These are phyloP conservation scores for Pyrenochaeta sp. DNA, from an alignment of 2,329 filamentous ascomycete genomes.

Conservation along the genomic window DNA sequence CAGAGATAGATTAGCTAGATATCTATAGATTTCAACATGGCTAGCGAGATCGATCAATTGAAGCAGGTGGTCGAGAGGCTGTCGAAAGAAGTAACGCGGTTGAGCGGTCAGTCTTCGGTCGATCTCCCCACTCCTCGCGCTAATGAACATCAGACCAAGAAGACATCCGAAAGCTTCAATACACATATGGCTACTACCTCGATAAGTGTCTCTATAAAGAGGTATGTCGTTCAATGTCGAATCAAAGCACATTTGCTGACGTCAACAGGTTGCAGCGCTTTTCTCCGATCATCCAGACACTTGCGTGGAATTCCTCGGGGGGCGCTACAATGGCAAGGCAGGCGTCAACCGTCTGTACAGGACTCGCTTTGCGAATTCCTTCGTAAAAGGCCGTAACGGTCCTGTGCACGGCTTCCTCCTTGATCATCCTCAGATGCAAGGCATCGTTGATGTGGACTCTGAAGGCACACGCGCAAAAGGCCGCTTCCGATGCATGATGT, in stretches of 20 bases:
- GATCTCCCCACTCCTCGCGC: neutral
- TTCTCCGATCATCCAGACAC: slow-evolving; percentile 63
- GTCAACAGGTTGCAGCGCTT: slow-evolving; percentile 48
- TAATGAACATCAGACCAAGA: slow-evolving; percentile 56
- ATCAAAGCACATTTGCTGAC: slow-evolving; percentile 7
- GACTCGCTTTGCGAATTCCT: slow-evolving; percentile 60
- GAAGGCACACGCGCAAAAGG: slow-evolving; percentile 59
- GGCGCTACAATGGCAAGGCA: slow-evolving; percentile 61
- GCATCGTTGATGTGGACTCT: slow-evolving; percentile 62
- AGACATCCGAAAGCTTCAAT: slow-evolving; percentile 64
- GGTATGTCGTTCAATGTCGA: slow-evolving; percentile 34
- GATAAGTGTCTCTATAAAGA: slow-evolving; percentile 68
- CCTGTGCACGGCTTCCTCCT: slow-evolving; percentile 65
- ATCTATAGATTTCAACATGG: slow-evolving; percentile 25
- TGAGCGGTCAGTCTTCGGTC: slow-evolving; percentile 32
- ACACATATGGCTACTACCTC: slow-evolving; percentile 67
- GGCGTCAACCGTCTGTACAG: slow-evolving; percentile 63
- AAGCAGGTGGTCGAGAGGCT: slow-evolving; percentile 36
- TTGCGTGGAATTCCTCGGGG: slow-evolving; percentile 65
- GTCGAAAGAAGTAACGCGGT: slow-evolving; percentile 37
- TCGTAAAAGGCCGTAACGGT: slow-evolving; percentile 64
- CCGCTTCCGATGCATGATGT: slow-evolving; percentile 65
- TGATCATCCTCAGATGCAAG: slow-evolving; percentile 67
- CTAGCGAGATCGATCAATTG: slow-evolving; percentile 40
- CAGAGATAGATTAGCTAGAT: neutral